Base-by-base conservation (phyloP, 108 stramenopile genomes). In the Phaeodactylum tricornutum region DNA sequence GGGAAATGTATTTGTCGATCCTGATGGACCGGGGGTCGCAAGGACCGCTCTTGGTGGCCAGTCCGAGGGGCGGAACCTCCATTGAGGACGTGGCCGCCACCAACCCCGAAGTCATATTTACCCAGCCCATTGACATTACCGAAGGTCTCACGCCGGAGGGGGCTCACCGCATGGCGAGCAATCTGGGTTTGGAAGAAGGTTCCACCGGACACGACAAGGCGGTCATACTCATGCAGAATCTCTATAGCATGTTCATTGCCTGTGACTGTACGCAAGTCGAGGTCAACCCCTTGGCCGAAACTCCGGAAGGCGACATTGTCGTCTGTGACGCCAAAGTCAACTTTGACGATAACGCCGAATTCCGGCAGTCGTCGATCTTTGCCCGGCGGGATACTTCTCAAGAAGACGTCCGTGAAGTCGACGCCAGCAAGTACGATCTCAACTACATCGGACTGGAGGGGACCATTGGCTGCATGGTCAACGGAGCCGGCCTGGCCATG, bases 381-480 rank as follows among this genome's bases (percentile, higher is more conserved):
- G 64, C 53, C 16, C 50, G 57, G 46, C 67, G 91, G 14, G 91
- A 96, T 53, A 62, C 45, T 43, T 59, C 72, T 32, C 87, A 89
- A 65, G 92, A 93, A 67, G 92, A 96, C 67, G 61, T 74, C 2
- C 71, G 95, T 21, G 93, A 93, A 61, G 84, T 79, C 29, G 74
- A 74, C 17, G 80, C 83, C n/a, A 48, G 61, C 48, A 75, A 84
- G 52, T 69, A 83, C 47, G 92, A 85, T 68, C 64, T 97, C 46
- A 94, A 97, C 64, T 97, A 97, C 73, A 94, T 97, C 60, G 96
- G 96, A n/a, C 67, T 97, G 20, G 87, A 81, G 44, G 94, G 96
- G n/a, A 79, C 68, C 59, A 95, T 97, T 60, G 96, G 96, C 28
- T 97, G 96, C 68, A 97, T 97, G 96, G 95, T 96, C 32, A 96